A percentile compares a stretch with the other conserved stretches of the same genome.
phyloP scores from a whole-genome alignment of 1,284 basidiomycete species.

The Leccinum pachyderme region DNA sequence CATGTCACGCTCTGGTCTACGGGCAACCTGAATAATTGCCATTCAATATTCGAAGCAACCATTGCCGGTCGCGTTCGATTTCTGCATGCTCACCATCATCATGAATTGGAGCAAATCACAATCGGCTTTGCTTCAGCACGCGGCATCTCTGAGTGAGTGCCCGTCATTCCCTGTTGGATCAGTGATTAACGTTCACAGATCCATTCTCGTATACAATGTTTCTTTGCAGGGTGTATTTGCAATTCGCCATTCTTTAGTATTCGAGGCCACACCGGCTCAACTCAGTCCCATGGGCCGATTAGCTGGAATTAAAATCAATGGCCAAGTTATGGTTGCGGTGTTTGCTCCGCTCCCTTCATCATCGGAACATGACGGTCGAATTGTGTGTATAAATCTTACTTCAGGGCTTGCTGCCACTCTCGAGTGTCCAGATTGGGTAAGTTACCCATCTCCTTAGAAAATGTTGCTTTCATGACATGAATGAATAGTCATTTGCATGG shows the following conservation, averaged over 20 bases:
- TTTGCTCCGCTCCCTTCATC: conserved; percentile 8
- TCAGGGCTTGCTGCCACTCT: conserved; percentile 13
- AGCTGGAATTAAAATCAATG: conserved; percentile 18
- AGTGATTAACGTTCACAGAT: conserved; percentile 10
- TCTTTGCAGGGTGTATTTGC: conserved; percentile 5
- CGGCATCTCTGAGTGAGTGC: conserved; percentile 16
- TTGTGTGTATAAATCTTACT: conserved; percentile 25
- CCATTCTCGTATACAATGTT: conserved; percentile 22
- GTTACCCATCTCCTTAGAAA: neutral
- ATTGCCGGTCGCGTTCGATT: conserved; percentile 21
- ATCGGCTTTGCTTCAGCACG: conserved; percentile 16
- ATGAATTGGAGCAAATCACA: conserved; percentile 12
- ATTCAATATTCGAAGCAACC: conserved; percentile 10
- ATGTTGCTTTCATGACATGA: conserved; percentile 5
- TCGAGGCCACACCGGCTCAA: conserved; percentile 20
- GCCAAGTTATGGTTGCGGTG: conserved; percentile 16
- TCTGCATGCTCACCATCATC: conserved; percentile 18
- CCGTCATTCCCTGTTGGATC: neutral
- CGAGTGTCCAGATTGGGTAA: conserved; percentile 20
- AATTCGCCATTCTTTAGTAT: conserved; percentile 13
- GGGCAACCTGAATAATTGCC: neutral
- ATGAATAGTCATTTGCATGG: conserved; percentile 11
- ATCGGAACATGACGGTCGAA: conserved; percentile 3
- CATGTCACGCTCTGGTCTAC: conserved; percentile 25
- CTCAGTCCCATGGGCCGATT: conserved; percentile 17